These are phyloP conservation scores for Cordyceps pruinosa DNA, from an alignment of 2,329 filamentous ascomycete species.

Conservation along the genomic window DNA sequence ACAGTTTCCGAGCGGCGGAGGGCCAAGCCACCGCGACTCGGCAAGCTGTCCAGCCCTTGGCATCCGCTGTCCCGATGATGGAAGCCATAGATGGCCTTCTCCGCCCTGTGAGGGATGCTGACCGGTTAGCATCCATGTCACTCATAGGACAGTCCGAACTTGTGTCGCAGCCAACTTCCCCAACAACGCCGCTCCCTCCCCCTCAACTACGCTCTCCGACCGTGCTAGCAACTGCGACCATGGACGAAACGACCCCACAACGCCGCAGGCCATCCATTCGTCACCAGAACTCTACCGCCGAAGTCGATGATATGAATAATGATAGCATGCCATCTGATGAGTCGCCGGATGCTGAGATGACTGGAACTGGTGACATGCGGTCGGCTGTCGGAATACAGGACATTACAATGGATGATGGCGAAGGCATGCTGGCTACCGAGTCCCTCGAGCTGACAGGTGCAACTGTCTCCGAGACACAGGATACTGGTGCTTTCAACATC, in stretches of 20 bases:
- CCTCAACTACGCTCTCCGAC: slow-evolving; percentile 51
- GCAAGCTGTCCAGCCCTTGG: slow-evolving; percentile 57
- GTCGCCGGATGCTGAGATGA: slow-evolving; percentile 68
- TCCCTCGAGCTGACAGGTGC: slow-evolving; percentile 69
- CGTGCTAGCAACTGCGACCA: slow-evolving; percentile 45
- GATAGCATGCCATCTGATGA: slow-evolving; percentile 79
- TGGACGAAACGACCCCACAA: slow-evolving; percentile 46
- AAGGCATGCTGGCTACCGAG: slow-evolving; percentile 69
- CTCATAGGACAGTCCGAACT: slow-evolving; percentile 61
- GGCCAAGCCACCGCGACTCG: slow-evolving; percentile 31
- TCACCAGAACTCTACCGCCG: slow-evolving; percentile 85
- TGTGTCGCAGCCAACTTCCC: slow-evolving; percentile 85
- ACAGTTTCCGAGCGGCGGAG: slow-evolving; percentile 46
- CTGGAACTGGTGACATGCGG: slow-evolving; percentile 73
- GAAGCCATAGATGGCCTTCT: slow-evolving; percentile 68
- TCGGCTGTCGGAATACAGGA: slow-evolving; percentile 80
- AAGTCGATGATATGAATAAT: slow-evolving; percentile 77
- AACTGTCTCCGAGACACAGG: slow-evolving; percentile 76
- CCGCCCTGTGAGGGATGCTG: slow-evolving; percentile 71
- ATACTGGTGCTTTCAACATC: slow-evolving; percentile 88
- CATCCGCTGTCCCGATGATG: slow-evolving; percentile 59
- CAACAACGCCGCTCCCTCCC: slow-evolving; percentile 73
- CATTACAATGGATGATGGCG: slow-evolving; percentile 70
- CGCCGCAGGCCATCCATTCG: slow-evolving; percentile 77
- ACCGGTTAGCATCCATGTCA: slow-evolving; percentile 78